Percentiles rank a stretch among this genome's conserved stretches.
Conservation (phyloP, 2,329 filamentous ascomycete species). For the Alternaria tenuissima region DNA sequence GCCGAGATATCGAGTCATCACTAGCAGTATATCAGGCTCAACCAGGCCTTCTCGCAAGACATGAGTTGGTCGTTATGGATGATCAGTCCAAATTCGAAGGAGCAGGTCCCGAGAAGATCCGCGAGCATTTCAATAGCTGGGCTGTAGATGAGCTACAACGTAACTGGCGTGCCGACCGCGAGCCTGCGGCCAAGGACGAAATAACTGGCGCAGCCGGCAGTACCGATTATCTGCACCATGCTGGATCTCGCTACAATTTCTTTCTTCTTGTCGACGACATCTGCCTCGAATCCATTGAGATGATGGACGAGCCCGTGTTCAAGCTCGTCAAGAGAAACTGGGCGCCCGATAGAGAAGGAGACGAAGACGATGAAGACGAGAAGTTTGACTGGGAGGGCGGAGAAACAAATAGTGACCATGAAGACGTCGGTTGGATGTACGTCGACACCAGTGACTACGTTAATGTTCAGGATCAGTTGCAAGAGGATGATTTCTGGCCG, state of each 20-base stretch:
- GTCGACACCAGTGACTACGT: neutral
- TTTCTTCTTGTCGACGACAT: constrained; percentile 5
- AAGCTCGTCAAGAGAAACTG: constrained; percentile 4
- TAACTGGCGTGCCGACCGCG: constrained; percentile 4
- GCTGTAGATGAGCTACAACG: constrained; percentile 4
- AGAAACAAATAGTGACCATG: neutral
- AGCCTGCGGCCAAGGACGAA: neutral
- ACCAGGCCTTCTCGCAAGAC: neutral
- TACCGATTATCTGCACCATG: neutral
- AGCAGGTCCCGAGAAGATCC: constrained; percentile 4
- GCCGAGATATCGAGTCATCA: neutral
- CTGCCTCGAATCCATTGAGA: constrained; percentile 1
- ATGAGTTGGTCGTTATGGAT: constrained; percentile 1
- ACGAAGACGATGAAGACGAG: constrained; percentile 5
- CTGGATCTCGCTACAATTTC: constrained; percentile 5
- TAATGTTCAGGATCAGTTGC: neutral
- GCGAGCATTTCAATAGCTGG: constrained; percentile 4
- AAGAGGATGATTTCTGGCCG: neutral
- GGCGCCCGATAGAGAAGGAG: neutral
- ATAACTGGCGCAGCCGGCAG: constrained; percentile 3
- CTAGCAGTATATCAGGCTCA: neutral
- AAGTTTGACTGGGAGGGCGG: constrained; percentile 2
- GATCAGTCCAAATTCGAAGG: constrained; percentile 2
- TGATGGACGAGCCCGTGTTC: neutral
- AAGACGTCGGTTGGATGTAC: constrained; percentile 7